Base-by-base conservation (phyloP, 192 early-diverging fungal genomes). In the Spinellus fusiger region DNA sequence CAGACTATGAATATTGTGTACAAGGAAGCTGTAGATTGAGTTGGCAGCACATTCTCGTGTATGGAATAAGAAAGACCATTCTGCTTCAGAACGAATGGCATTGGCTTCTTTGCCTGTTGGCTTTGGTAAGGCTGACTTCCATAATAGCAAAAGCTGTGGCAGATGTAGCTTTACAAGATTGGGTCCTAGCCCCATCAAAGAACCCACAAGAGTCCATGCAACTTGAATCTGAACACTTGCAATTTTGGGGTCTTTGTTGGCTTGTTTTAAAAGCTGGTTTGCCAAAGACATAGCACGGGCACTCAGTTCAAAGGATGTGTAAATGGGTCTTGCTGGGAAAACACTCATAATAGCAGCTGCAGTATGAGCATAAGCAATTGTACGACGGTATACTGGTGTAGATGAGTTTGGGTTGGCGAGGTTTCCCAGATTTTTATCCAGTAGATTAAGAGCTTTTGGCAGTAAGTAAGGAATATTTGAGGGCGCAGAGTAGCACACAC, bases 101-200 rank as follows among this genome's bases (percentile, higher is more conserved):
- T 73, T 65, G 6, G 75, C 68, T 54, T 93, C 90, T 66, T 90
- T 92, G 38, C 81, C 73, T 10, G 77, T 71, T 20, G 77, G 68
- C 54, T 92, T 93, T 27, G 89, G 85, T 23, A 95, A 84, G 0
- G 87, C 85, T 8, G 61, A 80, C 61, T 89, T 91, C 93, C 93
- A 95, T 7, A 92, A 76, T 1, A 89, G 59, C 2, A 92, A 60
- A 18, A 93, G 69, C 58, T 93, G 87, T 5, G 90, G 81, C 2
- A 89, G 57, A 62, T 95, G 88, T 38, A 92, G 80, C 35, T 79
- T 82, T 32, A 90, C 88, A 65, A 95, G 87, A 40, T 91, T 83
- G 5, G 90, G 87, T 0, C 93, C 93, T 4, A 95, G 70, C 29
- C 77, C 77, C 83, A 91, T 87, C 22, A 95, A 63, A 0, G 84